These are phyloP conservation scores for Marasmius sp. DNA, from an alignment of 1,284 basidiomycete genomes.

Conservation along the genomic window DNA sequence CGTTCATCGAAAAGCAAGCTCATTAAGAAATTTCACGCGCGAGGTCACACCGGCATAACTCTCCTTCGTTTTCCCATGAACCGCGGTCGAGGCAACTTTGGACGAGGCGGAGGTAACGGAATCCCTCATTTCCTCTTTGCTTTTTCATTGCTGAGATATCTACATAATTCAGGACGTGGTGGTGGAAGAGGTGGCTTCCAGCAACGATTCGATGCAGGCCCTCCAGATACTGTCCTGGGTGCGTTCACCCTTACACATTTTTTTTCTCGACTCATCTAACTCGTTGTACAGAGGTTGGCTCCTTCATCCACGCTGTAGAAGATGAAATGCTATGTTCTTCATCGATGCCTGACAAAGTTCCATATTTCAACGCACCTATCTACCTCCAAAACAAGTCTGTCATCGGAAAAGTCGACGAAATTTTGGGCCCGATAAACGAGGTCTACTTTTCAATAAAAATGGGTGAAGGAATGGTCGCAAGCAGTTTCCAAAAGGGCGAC, in stretches of 20 bases:
- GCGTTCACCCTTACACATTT: slow-evolving; percentile 21
- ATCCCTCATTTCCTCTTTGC: background rate
- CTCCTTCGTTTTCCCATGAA: slow-evolving; percentile 35
- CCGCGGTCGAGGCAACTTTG: slow-evolving; percentile 47
- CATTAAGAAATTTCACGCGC: slow-evolving; percentile 18
- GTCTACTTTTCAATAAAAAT: slow-evolving; percentile 99
- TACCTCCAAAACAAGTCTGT: slow-evolving; percentile 97
- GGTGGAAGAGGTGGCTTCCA: slow-evolving; percentile 68
- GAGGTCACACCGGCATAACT: background rate
- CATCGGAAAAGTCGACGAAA: slow-evolving; percentile 96
- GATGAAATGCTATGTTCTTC: slow-evolving; percentile 97
- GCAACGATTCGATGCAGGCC: slow-evolving; percentile 75
- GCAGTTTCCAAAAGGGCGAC: slow-evolving; percentile 95
- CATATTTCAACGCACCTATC: slow-evolving; percentile 99
- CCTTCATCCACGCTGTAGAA: slow-evolving; percentile 93
- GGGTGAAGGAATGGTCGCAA: slow-evolving; percentile 94
- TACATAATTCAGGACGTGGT: slow-evolving; percentile 39
- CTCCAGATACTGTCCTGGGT: slow-evolving; percentile 86
- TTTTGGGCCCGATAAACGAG: slow-evolving; percentile 97
- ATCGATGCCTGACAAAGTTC: slow-evolving; percentile 85
- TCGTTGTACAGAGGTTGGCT: slow-evolving; percentile 70
- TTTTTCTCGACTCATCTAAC: slow-evolving; percentile 4
- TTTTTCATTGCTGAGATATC: background rate
- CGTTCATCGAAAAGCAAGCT: slow-evolving; percentile 26
- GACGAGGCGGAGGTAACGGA: slow-evolving; percentile 39